Conservation (phyloP, 768 basidiomycete species). For the Panaeolus papilionaceus region DNA sequence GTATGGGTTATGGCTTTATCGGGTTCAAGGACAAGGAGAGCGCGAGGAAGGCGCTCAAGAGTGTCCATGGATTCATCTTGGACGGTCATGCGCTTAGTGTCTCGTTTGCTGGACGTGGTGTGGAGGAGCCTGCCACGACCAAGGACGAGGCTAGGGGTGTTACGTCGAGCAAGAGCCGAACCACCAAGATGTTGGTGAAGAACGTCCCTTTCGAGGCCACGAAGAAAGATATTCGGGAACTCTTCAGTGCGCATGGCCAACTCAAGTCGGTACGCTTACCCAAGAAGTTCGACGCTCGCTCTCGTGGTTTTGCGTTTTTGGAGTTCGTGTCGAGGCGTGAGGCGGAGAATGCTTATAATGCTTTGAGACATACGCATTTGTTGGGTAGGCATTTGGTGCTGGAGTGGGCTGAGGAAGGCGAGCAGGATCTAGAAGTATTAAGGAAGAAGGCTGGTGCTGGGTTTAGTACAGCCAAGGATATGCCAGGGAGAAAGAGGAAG, state of each 20-base stretch:
- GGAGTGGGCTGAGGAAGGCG: constrained; percentile 90
- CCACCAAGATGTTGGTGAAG: constrained; percentile 97
- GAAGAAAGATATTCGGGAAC: constrained; percentile 87
- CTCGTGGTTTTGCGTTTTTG: constrained; percentile 95
- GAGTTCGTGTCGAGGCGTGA: constrained; percentile 92
- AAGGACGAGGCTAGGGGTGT: constrained; percentile 43
- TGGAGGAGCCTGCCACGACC: constrained; percentile 54
- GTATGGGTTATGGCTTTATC: constrained; percentile 97
- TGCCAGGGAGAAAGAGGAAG: constrained; percentile 82
- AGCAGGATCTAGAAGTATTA: constrained; percentile 77
- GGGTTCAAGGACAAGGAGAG: constrained; percentile 82
- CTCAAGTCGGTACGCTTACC: constrained; percentile 95
- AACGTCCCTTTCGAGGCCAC: constrained; percentile 97
- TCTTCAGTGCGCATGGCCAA: constrained; percentile 92
- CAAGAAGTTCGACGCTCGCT: constrained; percentile 86
- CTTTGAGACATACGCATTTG: constrained; percentile 93
- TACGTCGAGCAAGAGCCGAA: constrained; percentile 56
- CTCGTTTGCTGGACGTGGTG: constrained; percentile 87
- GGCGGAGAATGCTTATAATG: constrained; percentile 86
- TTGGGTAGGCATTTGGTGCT: constrained; percentile 94
- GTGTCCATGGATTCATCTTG: constrained; percentile 80
- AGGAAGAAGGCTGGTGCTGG: constrained; percentile 84
- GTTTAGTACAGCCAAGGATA: constrained; percentile 67
- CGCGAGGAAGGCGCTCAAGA: constrained; percentile 76
- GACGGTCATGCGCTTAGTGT: constrained; percentile 88